A percentile compares a stretch with the other conserved stretches of the same genome.
These are phyloP conservation scores for Ceratocystis smalleyi DNA, from an alignment of 2,329 filamentous ascomycete species.

Conservation along the genomic window DNA sequence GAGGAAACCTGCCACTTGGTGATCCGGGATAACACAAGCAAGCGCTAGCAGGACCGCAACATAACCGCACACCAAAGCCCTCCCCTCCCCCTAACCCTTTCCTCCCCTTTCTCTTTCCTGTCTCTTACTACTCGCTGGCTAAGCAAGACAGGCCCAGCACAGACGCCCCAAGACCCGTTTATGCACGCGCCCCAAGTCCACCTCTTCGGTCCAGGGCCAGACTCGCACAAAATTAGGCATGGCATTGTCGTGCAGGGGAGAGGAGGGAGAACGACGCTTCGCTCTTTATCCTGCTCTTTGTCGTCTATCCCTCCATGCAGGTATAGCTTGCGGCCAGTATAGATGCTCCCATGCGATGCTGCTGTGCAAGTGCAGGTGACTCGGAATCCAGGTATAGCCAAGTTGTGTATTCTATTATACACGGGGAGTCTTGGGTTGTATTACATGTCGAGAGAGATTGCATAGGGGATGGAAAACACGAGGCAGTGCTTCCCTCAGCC, in stretches of 20 bases:
- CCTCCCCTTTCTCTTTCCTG: too few relatives aligned
- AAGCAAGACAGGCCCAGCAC: background rate
- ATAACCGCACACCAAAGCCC: background rate
- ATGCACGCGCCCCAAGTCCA: background rate
- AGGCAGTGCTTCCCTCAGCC: too few relatives aligned
- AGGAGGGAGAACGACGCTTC: background rate
- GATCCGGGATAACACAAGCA: background rate
- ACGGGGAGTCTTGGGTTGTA: too few relatives aligned
- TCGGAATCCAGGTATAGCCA: background rate
- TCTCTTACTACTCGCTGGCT: too few relatives aligned
- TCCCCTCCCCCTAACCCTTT: too few relatives aligned
- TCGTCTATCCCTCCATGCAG: background rate
- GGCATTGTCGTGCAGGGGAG: background rate
- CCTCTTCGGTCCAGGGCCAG: background rate
- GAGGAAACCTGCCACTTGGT: constrained; percentile 3
- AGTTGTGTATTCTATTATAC: too few relatives aligned
- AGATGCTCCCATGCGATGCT: background rate
- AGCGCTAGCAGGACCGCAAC: background rate
- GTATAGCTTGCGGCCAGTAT: background rate
- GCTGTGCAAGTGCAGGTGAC: background rate
- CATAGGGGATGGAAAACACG: too few relatives aligned
- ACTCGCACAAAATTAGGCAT: too few relatives aligned
- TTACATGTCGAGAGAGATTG: too few relatives aligned
- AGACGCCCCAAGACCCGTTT: background rate
- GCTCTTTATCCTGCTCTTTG: background rate